Evolutionary conservation across 768 basidiomycete genomes (phyloP).

Genomic region (Lyophyllum semitale): DNA sequence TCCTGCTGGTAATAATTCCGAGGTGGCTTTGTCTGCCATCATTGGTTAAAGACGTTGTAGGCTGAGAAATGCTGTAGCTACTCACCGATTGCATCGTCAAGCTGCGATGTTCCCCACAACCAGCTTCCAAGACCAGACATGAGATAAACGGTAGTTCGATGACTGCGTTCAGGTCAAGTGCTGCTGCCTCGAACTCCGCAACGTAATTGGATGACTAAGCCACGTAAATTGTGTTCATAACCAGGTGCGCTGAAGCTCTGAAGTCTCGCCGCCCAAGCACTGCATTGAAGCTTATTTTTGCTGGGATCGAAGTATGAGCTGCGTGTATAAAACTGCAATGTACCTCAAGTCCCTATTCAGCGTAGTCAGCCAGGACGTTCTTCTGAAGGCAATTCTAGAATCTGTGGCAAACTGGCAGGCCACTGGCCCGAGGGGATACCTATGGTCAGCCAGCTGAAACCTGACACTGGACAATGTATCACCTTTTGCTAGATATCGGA

Average conservation of each 20-base stretch:
- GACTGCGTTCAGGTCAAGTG: conserved; percentile 1
- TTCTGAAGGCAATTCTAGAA: too few species aligned
- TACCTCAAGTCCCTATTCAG: too few species aligned
- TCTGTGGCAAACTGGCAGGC: too few species aligned
- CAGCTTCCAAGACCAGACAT: conserved; percentile 69
- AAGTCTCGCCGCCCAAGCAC: too few species aligned
- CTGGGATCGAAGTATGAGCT: too few species aligned
- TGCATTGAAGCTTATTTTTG: too few species aligned
- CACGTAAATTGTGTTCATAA: neutral
- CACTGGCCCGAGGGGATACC: too few species aligned
- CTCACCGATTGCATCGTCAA: conserved; percentile 82
- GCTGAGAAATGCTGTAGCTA: conserved; percentile 1
- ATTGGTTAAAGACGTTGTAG: neutral
- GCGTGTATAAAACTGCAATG: too few species aligned
- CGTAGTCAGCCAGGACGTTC: too few species aligned
- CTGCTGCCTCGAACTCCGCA: conserved; percentile 1
- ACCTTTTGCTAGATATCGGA: too few species aligned
- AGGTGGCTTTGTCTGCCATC: conserved; percentile 85
- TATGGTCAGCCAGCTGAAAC: too few species aligned
- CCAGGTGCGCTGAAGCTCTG: neutral
- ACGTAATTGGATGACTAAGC: conserved; percentile 13
- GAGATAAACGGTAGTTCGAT: neutral
- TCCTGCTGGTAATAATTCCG: conserved; percentile 80
- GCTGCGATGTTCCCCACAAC: conserved; percentile 82
- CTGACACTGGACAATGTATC: too few species aligned